phyloP scores from a whole-genome alignment of 106 monocot genomes.

The Phalaenopsis equestris region DNA sequence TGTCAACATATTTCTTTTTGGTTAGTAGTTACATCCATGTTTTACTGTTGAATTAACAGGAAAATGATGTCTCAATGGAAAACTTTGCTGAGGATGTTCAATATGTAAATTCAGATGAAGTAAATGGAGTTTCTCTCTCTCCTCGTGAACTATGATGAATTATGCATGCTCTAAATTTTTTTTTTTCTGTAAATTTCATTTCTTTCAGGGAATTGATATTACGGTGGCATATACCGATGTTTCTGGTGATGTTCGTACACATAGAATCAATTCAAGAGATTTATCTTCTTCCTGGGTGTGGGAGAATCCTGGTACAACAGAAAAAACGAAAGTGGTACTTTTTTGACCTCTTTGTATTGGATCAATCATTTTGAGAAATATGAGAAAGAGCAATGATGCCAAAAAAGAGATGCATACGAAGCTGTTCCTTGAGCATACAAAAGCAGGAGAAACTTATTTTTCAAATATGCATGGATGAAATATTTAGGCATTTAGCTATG shows the following conservation, averaged over 20 bases:
- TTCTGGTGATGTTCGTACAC: constrained; percentile 18
- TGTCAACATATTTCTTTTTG: not conserved
- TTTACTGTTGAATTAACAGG: constrained; percentile 1
- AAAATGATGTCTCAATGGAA: not conserved
- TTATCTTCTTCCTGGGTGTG: constrained; percentile 30
- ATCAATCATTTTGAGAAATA: not conserved
- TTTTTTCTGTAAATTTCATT: not conserved
- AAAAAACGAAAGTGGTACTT: constrained; percentile 17
- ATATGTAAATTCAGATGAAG: not conserved
- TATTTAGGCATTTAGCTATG: not conserved
- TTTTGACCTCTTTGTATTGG: not conserved
- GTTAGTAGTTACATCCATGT: not conserved
- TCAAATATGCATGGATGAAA: not conserved
- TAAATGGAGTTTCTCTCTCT: not conserved
- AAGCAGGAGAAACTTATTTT: not conserved
- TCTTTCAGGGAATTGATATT: constrained; percentile 18
- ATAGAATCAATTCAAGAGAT: constrained; percentile 21
- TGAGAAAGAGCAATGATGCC: not conserved
- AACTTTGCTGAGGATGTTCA: not conserved
- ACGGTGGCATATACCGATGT: constrained; percentile 22
- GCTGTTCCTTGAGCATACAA: not conserved
- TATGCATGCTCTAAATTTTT: not conserved
- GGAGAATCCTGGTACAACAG: constrained; percentile 14
- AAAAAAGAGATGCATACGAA: not conserved
- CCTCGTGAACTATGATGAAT: not conserved